phyloP scores from a whole-genome alignment of 1,284 basidiomycete species.

The Pyrrhoderma lamaoense region DNA sequence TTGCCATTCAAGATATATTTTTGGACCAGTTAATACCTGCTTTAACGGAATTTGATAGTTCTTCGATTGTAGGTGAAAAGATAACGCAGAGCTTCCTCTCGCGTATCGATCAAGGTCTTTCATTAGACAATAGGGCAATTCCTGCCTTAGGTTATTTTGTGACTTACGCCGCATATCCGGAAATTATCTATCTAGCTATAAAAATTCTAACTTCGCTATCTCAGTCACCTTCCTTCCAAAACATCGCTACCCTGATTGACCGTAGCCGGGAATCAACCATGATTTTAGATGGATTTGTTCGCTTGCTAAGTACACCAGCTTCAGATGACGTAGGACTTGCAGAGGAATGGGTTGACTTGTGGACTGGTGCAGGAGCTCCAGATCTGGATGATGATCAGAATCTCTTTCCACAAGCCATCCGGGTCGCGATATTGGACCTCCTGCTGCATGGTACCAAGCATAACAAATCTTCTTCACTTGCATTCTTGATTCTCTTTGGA shows the following conservation, averaged over 20 bases:
- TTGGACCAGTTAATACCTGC: constrained; percentile 82
- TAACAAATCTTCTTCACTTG: constrained; percentile 78
- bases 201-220: constrained; percentile 75
- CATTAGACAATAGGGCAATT: constrained; percentile 70
- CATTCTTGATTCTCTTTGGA: constrained; percentile 82
- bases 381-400: constrained; percentile 39
- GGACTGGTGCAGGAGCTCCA: constrained; percentile 65
- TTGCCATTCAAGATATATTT: constrained; percentile 86
- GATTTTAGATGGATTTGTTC: constrained; percentile 78
- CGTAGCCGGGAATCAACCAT: constrained; percentile 79
- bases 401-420: constrained; percentile 60
- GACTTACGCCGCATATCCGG: constrained; percentile 61
- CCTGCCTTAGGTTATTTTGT: constrained; percentile 83
- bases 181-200: constrained; percentile 73
- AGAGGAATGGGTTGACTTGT: constrained; percentile 50
- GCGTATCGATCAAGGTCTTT: constrained; percentile 74
- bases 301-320: constrained; percentile 58
- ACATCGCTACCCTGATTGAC: constrained; percentile 75
- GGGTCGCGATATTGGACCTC: constrained; percentile 79
- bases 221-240: constrained; percentile 48
- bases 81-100: constrained; percentile 65
- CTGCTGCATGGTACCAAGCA: constrained; percentile 74
- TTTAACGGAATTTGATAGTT: constrained; percentile 53
- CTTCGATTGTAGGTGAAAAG: constrained; percentile 44
- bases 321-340: constrained; percentile 51